A percentile compares a stretch with the other conserved stretches of the same genome.
Evolutionary conservation across 2,329 filamentous ascomycete species (phyloP).

Genomic region (Fusarium burgessii): DNA sequence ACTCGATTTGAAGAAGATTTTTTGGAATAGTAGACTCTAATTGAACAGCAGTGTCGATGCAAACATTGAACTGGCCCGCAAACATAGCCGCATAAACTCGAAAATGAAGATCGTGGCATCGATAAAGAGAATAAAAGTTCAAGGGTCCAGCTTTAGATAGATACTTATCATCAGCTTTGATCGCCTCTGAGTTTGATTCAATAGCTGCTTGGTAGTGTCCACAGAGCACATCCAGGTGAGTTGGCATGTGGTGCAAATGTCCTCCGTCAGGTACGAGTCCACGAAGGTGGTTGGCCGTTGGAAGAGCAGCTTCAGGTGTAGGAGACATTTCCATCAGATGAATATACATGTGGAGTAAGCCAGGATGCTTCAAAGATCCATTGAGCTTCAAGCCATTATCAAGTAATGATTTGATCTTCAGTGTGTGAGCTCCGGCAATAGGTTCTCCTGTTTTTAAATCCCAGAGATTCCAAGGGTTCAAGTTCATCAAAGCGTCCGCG

Average conservation of each 20-base stretch:
- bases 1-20: conserved; percentile 70
- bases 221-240: conserved; percentile 75
- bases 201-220: conserved; percentile 78
- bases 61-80: conserved; percentile 71
- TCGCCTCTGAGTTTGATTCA: conserved; percentile 73
- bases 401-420: background rate
- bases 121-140: conserved; percentile 83
- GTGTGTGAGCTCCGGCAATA: background rate
- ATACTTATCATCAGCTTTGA: conserved; percentile 75
- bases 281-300: conserved; percentile 71
- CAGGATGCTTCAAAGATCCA: conserved; percentile 69
- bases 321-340: conserved; percentile 83
- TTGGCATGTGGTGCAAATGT: conserved; percentile 81
- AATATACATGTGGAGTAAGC: conserved; percentile 79
- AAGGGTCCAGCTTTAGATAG: conserved; percentile 67
- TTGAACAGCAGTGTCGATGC: conserved; percentile 68
- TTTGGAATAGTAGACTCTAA: conserved; percentile 74
- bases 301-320: conserved; percentile 71
- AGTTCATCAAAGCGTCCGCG: conserved; percentile 61
- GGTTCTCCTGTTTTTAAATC: background rate
- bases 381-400: background rate
- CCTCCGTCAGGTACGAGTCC: conserved; percentile 75
- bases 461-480: conserved; percentile 44
- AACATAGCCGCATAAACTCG: conserved; percentile 84
- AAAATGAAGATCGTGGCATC: conserved; percentile 80